A percentile compares a stretch with the other conserved stretches of the same genome.
These are phyloP conservation scores for Hygrocybe coccinea DNA, from an alignment of 768 basidiomycete species.

Conservation along the genomic window DNA sequence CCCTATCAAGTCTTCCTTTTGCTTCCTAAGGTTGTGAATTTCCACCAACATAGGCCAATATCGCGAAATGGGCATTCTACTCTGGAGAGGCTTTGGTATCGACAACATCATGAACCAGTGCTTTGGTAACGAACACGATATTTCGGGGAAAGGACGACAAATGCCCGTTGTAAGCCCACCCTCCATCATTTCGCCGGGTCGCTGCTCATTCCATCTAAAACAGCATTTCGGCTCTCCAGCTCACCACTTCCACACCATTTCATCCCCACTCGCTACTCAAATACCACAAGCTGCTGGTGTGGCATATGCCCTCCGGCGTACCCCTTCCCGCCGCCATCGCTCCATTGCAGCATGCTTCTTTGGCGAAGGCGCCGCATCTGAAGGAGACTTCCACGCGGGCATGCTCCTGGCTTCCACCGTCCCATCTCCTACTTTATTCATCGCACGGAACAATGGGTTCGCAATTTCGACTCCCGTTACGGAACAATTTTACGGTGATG, in stretches of 20 bases:
- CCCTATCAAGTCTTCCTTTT: not conserved
- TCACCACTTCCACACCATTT: conserved; percentile 91
- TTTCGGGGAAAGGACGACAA: conserved; percentile 77
- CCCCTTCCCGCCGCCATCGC: conserved; percentile 58
- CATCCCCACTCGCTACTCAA: conserved; percentile 89
- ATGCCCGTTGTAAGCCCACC: conserved; percentile 76
- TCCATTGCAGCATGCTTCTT: conserved; percentile 87
- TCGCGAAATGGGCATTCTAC: conserved; percentile 84
- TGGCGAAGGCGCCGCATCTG: conserved; percentile 91
- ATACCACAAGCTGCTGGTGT: conserved; percentile 94
- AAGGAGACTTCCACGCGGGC: conserved; percentile 89
- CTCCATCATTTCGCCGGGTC: not conserved
- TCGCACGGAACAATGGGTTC: conserved; percentile 84
- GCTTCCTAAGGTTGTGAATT: not conserved
- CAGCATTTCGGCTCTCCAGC: conserved; percentile 82
- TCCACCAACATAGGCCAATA: conserved; percentile 66
- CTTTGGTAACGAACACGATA: conserved; percentile 82
- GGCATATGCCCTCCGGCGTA: conserved; percentile 80
- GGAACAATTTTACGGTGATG: conserved; percentile 90
- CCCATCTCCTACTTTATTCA: conserved; percentile 66
- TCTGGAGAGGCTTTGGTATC: conserved; percentile 81
- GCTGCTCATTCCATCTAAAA: conserved; percentile 3
- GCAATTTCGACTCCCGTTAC: conserved; percentile 89
- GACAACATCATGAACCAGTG: conserved; percentile 88
- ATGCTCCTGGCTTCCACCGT: conserved; percentile 74